Percentiles rank a stretch among this genome's conserved stretches.
phyloP scores from a whole-genome alignment of 768 basidiomycete species.

The Auriculariales sp. region DNA sequence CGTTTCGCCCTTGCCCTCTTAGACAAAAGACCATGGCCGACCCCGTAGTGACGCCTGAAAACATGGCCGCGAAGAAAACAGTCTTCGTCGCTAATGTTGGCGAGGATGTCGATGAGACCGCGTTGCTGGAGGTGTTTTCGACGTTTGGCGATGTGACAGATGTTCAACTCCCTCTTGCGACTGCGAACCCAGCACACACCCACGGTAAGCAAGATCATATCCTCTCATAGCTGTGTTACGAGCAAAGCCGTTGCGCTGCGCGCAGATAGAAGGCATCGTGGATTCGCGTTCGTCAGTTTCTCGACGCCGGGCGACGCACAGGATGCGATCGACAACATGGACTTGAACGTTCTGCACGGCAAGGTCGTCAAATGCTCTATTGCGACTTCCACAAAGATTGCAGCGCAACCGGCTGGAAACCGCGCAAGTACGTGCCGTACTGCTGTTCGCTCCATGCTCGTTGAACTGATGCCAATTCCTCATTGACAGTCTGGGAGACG shows the following conservation, averaged over 20 bases:
- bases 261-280: slow-evolving; percentile 69
- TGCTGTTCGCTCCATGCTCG: slow-evolving; percentile 1
- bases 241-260: slow-evolving; percentile 1
- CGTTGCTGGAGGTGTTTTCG: slow-evolving; percentile 66
- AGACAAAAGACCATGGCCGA: too few species aligned
- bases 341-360: slow-evolving; percentile 76
- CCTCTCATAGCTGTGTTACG: slow-evolving; percentile 4
- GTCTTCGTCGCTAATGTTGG: slow-evolving; percentile 72
- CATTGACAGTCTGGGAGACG: slow-evolving; percentile 73
- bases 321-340: slow-evolving; percentile 98
- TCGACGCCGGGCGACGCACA: slow-evolving; percentile 69
- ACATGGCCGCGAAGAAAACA: slow-evolving; percentile 84
- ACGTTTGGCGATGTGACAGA: slow-evolving; percentile 91
- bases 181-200: slow-evolving; percentile 51
- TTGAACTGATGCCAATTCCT: neutral
- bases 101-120: slow-evolving; percentile 69
- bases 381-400: slow-evolving; percentile 67
- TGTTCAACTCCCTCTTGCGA: slow-evolving; percentile 73
- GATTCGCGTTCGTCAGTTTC: slow-evolving; percentile 89
- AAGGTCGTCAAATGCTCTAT: slow-evolving; percentile 71
- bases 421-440: slow-evolving; percentile 48
- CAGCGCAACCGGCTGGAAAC: slow-evolving; percentile 48
- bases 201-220: slow-evolving; percentile 27
- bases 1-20: too few species aligned
- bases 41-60: too few species aligned